phyloP scores from a whole-genome alignment of 2,329 filamentous ascomycete species.

The Fusarium temperatum region DNA sequence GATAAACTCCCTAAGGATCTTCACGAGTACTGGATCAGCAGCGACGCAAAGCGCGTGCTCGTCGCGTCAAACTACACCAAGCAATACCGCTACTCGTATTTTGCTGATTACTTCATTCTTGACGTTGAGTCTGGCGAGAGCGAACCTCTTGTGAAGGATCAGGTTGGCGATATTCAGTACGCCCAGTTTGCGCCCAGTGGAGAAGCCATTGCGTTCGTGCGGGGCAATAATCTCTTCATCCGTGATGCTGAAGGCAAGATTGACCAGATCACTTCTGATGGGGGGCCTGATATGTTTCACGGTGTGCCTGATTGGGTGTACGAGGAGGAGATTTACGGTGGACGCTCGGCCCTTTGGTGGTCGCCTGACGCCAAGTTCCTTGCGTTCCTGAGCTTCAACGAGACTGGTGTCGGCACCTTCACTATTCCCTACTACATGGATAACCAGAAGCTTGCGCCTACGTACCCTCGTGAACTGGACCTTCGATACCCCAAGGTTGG shows the following conservation, averaged over 20 bases:
- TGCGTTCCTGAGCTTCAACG: slow-evolving; percentile 89
- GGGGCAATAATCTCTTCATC: slow-evolving; percentile 71
- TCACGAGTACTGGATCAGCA: slow-evolving; percentile 68
- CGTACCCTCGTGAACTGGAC: slow-evolving; percentile 70
- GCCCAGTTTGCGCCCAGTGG: slow-evolving; percentile 68
- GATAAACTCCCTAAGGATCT: slow-evolving; percentile 65
- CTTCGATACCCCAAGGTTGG: slow-evolving; percentile 76
- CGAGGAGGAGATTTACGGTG: slow-evolving; percentile 70
- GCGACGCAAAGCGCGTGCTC: slow-evolving; percentile 66
- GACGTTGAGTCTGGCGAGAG: slow-evolving; percentile 66
- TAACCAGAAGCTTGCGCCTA: slow-evolving; percentile 62
- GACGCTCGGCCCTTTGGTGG: slow-evolving; percentile 90
- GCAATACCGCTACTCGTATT: slow-evolving; percentile 74
- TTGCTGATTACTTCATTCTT: slow-evolving; percentile 72
- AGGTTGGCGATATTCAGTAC: slow-evolving; percentile 73
- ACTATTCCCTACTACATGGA: slow-evolving; percentile 74
- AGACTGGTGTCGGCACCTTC: slow-evolving; percentile 74
- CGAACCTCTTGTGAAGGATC: slow-evolving; percentile 65
- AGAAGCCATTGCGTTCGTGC: slow-evolving; percentile 72
- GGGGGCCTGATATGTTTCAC: slow-evolving; percentile 69
- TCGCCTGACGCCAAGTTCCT: slow-evolving; percentile 86
- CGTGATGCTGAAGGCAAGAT: slow-evolving; percentile 56
- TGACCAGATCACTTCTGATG: slow-evolving; percentile 66
- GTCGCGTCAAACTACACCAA: slow-evolving; percentile 73
- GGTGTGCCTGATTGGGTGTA: slow-evolving; percentile 84